Percentiles rank a stretch among this genome's conserved stretches.
Conservation (phyloP, 176 grass and related monocot species). For the Paspalum notatum region DNA sequence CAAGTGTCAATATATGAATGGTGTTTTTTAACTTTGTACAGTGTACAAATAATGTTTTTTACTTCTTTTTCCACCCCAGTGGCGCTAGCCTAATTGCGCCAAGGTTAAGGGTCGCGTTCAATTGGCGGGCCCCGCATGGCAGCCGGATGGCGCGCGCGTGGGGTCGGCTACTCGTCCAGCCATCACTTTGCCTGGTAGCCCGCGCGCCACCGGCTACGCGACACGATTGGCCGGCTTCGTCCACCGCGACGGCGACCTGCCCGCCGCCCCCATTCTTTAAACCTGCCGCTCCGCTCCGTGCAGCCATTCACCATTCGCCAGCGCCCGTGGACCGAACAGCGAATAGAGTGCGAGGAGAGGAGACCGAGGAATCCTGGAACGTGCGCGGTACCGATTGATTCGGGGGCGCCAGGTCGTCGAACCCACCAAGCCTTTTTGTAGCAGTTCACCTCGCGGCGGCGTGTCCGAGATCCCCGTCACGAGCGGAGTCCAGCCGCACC, state of each 20-base stretch:
- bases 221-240: constrained; percentile 27
- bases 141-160: not conserved
- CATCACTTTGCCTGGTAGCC: not conserved
- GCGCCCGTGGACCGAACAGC: constrained; percentile 16
- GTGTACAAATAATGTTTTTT: no score
- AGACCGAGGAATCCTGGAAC: constrained; percentile 16
- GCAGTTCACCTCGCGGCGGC: not conserved
- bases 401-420: not conserved
- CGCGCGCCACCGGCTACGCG: constrained; percentile 12
- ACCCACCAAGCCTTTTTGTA: not conserved
- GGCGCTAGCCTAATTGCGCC: not conserved
- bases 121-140: not conserved
- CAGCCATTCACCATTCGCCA: constrained; percentile 9
- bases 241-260: constrained; percentile 38
- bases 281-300: not conserved
- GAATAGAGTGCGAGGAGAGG: constrained; percentile 26
- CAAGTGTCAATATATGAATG: no score
- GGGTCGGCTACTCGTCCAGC: not conserved
- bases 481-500: not conserved
- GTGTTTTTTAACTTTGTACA: no score
- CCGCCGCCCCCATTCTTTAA: constrained; percentile 30
- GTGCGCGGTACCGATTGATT: constrained; percentile 5
- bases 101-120: no score
- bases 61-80: not conserved
- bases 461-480: constrained; percentile 7